These are phyloP conservation scores for Carex arenaria DNA, from an alignment of 202 grass and related monocot genomes.

Conservation along the genomic window DNA sequence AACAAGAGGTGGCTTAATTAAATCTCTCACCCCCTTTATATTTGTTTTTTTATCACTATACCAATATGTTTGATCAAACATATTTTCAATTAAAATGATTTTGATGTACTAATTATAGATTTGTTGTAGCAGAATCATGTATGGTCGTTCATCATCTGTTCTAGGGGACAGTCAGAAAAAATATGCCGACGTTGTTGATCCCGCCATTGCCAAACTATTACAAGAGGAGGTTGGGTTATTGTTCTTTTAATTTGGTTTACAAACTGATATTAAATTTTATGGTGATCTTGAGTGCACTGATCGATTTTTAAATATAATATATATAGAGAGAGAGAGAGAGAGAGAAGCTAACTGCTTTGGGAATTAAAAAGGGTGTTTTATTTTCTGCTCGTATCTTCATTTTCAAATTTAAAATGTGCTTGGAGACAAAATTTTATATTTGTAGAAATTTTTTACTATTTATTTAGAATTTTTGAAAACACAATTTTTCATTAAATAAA, in stretches of 20 bases:
- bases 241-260: not conserved
- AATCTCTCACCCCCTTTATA: not conserved
- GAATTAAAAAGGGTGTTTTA: too few relatives aligned
- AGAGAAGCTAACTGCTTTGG: too few relatives aligned
- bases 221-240: not conserved
- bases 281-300: not conserved
- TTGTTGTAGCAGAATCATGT: not conserved
- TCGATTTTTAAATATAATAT: not conserved
- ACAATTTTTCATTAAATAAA: too few relatives aligned
- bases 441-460: too few relatives aligned
- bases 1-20: too few relatives aligned
- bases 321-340: too few relatives aligned
- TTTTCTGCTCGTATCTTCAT: too few relatives aligned
- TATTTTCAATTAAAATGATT: not conserved
- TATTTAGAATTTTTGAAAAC: too few relatives aligned
- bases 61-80: not conserved
- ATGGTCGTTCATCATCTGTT: not conserved
- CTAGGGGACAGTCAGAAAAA: not conserved
- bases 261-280: not conserved
- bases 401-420: too few relatives aligned
- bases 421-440: too few relatives aligned
- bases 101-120: not conserved
- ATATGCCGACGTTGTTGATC: constrained; percentile 8
- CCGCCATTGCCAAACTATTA: constrained; percentile 7
- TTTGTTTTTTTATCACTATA: not conserved